Conservation (phyloP, 768 basidiomycete species). For the Psilocybe cyanescens region DNA sequence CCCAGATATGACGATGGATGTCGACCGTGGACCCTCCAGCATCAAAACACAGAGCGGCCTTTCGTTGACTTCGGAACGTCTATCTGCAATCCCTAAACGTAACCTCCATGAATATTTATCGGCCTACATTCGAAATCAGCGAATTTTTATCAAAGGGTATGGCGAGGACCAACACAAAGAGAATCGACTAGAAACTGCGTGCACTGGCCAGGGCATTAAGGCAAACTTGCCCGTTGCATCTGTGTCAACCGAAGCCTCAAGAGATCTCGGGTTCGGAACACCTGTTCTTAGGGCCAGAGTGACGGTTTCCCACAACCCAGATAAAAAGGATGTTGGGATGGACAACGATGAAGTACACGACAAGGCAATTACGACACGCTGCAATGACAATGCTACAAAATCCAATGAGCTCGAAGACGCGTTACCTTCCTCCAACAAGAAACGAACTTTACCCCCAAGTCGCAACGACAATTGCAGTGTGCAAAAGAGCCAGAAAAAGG, state of each 20-base stretch:
- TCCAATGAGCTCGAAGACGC: too few species aligned
- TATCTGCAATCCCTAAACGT: constrained; percentile 38
- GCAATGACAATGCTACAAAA: too few species aligned
- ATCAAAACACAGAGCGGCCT: background rate
- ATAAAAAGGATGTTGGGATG: background rate
- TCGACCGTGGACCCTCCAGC: background rate
- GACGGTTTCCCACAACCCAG: constrained; percentile 1
- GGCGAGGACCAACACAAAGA: constrained; percentile 25
- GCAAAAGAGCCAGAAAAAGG: constrained; percentile 10
- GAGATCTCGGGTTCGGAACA: constrained; percentile 50
- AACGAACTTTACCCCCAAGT: too few species aligned
- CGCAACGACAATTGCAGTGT: background rate
- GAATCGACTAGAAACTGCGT: background rate
- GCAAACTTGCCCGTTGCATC: background rate
- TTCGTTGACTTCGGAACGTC: constrained; percentile 12
- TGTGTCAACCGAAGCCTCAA: background rate
- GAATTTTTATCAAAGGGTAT: constrained; percentile 44
- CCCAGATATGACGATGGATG: background rate
- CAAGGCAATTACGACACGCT: too few species aligned
- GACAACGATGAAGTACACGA: too few species aligned
- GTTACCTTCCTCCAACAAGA: too few species aligned
- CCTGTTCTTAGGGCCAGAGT: constrained; percentile 57
- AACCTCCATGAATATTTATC: constrained; percentile 47
- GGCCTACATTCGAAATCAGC: constrained; percentile 55
- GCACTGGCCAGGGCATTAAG: background rate